phyloP scores from a whole-genome alignment of 2,329 filamentous ascomycete genomes.

The Ceratocystiopsis brevicomis region DNA sequence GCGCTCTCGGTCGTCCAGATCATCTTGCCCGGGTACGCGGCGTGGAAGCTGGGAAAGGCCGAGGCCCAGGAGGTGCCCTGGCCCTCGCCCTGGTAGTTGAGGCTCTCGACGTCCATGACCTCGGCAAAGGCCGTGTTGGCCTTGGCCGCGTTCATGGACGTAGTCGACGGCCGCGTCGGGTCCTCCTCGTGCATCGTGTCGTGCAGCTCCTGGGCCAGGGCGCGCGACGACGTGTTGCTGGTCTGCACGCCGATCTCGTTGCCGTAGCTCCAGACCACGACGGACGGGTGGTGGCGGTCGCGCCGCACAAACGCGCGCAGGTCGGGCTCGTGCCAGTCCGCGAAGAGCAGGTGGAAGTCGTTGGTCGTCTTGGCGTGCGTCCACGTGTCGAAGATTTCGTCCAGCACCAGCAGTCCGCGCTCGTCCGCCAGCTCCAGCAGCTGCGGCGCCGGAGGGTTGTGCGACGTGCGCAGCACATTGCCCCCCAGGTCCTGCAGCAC shows the following conservation, averaged over 20 bases:
- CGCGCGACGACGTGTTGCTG: constrained; percentile 15
- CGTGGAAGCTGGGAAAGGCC: constrained; percentile 24
- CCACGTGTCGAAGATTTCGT: constrained; percentile 37
- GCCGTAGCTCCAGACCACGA: constrained; percentile 32
- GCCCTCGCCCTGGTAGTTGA: constrained; percentile 39
- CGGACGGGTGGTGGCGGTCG: constrained; percentile 34
- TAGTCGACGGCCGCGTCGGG: constrained; percentile 23
- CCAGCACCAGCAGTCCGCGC: constrained; percentile 30
- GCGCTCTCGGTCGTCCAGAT: constrained; percentile 24
- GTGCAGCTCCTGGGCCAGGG: constrained; percentile 18
- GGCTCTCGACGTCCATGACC: constrained; percentile 26
- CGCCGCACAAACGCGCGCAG: constrained; percentile 31
- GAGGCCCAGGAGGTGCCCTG: constrained; percentile 12
- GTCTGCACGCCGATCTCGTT: constrained; percentile 34
- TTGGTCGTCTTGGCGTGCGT: constrained; percentile 23
- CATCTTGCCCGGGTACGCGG: constrained; percentile 26
- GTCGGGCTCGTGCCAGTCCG: constrained; percentile 34
- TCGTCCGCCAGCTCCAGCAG: constrained; percentile 29
- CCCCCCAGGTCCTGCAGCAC: constrained; percentile 29
- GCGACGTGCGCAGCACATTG: constrained; percentile 31
- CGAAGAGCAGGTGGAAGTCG: constrained; percentile 32
- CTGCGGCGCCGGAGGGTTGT: constrained; percentile 33
- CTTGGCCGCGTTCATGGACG: constrained; percentile 26
- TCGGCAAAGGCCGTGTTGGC: constrained; percentile 20
- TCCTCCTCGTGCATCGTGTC: constrained; percentile 28